Evolutionary conservation across 2,329 filamentous ascomycete genomes (phyloP).

Genomic region (Fusarium multiceps): DNA sequence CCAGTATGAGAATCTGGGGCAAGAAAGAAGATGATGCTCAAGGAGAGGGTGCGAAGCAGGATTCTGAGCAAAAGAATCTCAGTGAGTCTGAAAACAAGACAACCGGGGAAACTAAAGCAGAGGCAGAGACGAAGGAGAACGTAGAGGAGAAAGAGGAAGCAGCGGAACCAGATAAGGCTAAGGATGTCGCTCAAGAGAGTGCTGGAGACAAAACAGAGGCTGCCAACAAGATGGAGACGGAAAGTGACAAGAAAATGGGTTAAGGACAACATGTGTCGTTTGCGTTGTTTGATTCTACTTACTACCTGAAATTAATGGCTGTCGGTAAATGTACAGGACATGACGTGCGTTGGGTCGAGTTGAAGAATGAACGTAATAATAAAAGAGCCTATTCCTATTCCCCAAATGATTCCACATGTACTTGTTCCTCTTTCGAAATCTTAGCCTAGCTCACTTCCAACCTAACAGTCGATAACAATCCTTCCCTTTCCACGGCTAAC

Average conservation of each 20-base stretch:
- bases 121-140: background rate
- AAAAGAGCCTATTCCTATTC: background rate
- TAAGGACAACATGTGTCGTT: background rate
- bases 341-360: background rate
- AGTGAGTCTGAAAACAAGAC: background rate
- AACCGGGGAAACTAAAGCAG: background rate
- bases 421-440: background rate
- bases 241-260: background rate
- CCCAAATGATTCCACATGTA: background rate
- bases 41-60: background rate
- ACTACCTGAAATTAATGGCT: background rate
- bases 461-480: slow-evolving; percentile 14
- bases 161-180: fast-evolving
- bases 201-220: background rate
- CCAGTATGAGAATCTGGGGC: slow-evolving; percentile 48
- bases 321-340: background rate
- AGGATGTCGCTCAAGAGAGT: background rate
- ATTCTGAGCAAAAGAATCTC: background rate
- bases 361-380: background rate
- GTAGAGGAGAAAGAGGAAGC: background rate
- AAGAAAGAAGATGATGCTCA: slow-evolving; percentile 35
- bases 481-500: slow-evolving; percentile 31
- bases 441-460: background rate
- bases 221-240: background rate
- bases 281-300: background rate